Evolutionary conservation across 2,329 filamentous ascomycete genomes (phyloP), one percentile per base, ranked within the genome.

Genomic region (Didymellaceae sp.): DNA sequence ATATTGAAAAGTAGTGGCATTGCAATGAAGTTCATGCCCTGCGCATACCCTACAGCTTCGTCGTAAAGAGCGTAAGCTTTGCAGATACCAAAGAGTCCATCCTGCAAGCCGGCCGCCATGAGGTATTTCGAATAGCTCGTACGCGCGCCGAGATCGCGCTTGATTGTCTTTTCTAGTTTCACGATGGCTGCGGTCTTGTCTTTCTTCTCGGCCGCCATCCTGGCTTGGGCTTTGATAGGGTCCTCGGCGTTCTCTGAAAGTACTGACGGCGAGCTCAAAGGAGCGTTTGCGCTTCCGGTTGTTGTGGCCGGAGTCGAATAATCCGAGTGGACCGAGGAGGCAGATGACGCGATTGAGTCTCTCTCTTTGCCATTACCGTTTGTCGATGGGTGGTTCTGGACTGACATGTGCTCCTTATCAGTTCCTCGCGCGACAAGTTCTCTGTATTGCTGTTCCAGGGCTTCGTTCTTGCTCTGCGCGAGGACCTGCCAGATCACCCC

Each of bases 401-500:
- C 57, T 20, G 62, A 49, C 45, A 64, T 62, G 30, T 66, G 55
- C 52, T 92, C 89, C 73, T 90, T 91, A 52, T 92, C 89, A 2
- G 90, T 92, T 18, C 92, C 92, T 52, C 90, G 84, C 39, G 82
- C 82, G 24, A 90, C 82, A 8, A 99, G 81, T 53, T 95, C 91
- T 57, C 82, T 84, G 75, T 97, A 99, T n/a, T 91, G 83, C 13
- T 80, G 76, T 74, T 99, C 94, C 14, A 99, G 78, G 34, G 95
- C 91, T 54, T 93, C 88, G 62, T 91, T 96, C 74, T 96, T 96
- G 76, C 92, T 97, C 68, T 96, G 91, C 3, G 94, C 91, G 55
- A 99, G 78, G 6, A 97, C 93, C 75, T 99, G 94, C 94, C 94
- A 99, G 41, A 99, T 92, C 2, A 99, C 94, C n/a, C 94, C 95